A percentile compares a stretch with the other conserved stretches of the same genome.
phyloP scores from a whole-genome alignment of 2,329 filamentous ascomycete species.

The Cucurbitaria berberidis region DNA sequence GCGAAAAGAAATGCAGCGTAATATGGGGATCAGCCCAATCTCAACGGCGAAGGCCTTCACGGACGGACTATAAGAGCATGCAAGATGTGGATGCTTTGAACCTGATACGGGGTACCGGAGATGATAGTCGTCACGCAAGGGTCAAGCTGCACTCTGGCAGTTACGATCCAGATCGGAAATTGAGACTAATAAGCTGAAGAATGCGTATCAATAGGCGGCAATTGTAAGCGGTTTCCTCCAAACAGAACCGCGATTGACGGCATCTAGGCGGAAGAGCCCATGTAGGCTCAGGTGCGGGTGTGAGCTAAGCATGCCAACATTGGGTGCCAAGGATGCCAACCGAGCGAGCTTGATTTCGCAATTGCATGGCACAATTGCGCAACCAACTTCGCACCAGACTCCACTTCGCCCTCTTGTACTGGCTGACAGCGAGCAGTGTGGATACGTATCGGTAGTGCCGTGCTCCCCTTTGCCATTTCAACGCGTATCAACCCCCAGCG shows the following conservation, averaged over 20 bases:
- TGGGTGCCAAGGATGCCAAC: slow-evolving; percentile 1
- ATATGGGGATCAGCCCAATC: background rate
- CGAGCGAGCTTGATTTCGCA: slow-evolving; percentile 17
- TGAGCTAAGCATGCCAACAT: background rate
- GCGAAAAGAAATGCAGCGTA: background rate
- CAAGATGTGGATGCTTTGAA: background rate
- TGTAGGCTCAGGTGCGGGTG: background rate
- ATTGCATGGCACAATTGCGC: slow-evolving; percentile 30
- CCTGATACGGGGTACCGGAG: background rate
- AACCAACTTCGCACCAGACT: background rate
- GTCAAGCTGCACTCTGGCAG: background rate
- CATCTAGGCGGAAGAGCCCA: background rate
- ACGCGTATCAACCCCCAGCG: background rate
- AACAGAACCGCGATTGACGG: background rate
- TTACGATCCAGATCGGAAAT: background rate
- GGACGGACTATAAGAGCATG: background rate
- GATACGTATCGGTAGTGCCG: too few relatives aligned
- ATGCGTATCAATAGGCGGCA: too few relatives aligned
- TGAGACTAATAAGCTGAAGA: too few relatives aligned
- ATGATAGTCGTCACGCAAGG: background rate
- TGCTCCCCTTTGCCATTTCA: background rate
- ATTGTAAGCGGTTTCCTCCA: background rate
- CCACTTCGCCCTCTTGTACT: background rate
- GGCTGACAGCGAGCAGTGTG: background rate
- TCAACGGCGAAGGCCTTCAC: background rate